Conservation (phyloP, 805 yeast genomes). For the Candida krabiensis region DNA sequence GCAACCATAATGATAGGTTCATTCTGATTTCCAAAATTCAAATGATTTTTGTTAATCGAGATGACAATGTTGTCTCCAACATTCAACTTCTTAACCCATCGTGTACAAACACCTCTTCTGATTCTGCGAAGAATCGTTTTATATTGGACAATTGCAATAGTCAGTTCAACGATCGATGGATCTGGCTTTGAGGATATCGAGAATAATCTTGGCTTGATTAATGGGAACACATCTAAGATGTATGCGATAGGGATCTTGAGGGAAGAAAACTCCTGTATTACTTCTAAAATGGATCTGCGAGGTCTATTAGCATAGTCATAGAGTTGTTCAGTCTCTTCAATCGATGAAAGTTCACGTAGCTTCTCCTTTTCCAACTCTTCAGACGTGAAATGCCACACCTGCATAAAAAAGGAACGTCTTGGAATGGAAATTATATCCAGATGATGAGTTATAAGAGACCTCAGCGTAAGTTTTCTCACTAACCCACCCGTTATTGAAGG, state of each 20-base stretch:
- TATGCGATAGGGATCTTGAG: conserved; percentile 74
- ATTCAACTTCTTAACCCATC: conserved; percentile 59
- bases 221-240: conserved; percentile 75
- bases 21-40: conserved; percentile 31
- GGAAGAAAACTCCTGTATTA: conserved; percentile 76
- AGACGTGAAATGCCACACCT: conserved; percentile 71
- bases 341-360: conserved; percentile 67
- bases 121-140: conserved; percentile 74
- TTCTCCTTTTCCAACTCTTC: conserved; percentile 72
- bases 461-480: conserved; percentile 60
- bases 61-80: conserved; percentile 52
- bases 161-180: conserved; percentile 51
- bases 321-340: conserved; percentile 76
- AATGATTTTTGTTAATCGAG: conserved; percentile 47
- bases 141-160: conserved; percentile 85
- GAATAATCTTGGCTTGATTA: conserved; percentile 76
- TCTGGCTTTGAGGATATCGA: conserved; percentile 73
- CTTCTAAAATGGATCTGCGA: conserved; percentile 82
- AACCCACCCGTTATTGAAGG: conserved; percentile 58
- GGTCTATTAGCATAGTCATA: conserved; percentile 94
- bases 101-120: conserved; percentile 80
- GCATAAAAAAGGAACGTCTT: conserved; percentile 73
- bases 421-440: conserved; percentile 84
- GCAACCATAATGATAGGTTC: conserved; percentile 70
- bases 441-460: conserved; percentile 74